Evolutionary conservation across 257 asterid species (phyloP).

Genomic region (Haberlea rhodopensis): DNA sequence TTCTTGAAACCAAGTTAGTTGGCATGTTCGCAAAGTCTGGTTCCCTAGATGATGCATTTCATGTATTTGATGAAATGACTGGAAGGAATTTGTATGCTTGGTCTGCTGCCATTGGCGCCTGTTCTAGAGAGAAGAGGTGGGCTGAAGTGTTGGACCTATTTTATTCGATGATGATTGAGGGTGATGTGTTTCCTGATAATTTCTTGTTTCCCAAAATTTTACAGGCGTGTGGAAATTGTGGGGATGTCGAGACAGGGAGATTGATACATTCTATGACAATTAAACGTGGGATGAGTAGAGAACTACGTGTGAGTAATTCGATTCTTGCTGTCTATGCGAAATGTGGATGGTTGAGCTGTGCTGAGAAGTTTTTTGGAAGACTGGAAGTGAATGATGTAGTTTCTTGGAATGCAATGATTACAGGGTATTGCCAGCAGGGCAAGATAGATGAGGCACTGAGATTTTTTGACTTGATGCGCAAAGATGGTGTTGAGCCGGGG

Average conservation of each 20-base stretch:
- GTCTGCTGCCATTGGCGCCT: slow-evolving; percentile 83
- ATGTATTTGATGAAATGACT: slow-evolving; percentile 58
- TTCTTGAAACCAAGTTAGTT: slow-evolving; percentile 51
- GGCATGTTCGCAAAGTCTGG: slow-evolving; percentile 74
- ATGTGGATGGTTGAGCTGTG: slow-evolving; percentile 51
- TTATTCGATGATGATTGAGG: slow-evolving; percentile 56
- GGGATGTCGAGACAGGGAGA: slow-evolving; percentile 61
- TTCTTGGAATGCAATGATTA: slow-evolving; percentile 74
- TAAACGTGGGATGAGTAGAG: slow-evolving; percentile 41
- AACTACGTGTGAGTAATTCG: slow-evolving; percentile 60
- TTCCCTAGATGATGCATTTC: slow-evolving; percentile 49
- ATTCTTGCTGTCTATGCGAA: slow-evolving; percentile 69
- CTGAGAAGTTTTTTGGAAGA: slow-evolving; percentile 47
- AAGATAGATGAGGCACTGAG: slow-evolving; percentile 44
- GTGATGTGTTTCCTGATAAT: slow-evolving; percentile 54
- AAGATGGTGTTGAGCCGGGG: slow-evolving; percentile 53
- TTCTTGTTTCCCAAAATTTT: slow-evolving; percentile 69
- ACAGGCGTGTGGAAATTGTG: slow-evolving; percentile 66
- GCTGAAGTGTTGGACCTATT: slow-evolving; percentile 60
- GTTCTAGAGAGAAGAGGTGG: slow-evolving; percentile 70
- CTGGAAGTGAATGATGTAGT: slow-evolving; percentile 55
- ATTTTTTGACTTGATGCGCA: slow-evolving; percentile 51
- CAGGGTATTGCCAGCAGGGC: slow-evolving; percentile 58
- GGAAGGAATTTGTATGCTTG: slow-evolving; percentile 62
- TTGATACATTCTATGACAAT: slow-evolving; percentile 57